Conservation (phyloP, 2,329 filamentous ascomycete species). For the Davidsoniella neocaledoniae region DNA sequence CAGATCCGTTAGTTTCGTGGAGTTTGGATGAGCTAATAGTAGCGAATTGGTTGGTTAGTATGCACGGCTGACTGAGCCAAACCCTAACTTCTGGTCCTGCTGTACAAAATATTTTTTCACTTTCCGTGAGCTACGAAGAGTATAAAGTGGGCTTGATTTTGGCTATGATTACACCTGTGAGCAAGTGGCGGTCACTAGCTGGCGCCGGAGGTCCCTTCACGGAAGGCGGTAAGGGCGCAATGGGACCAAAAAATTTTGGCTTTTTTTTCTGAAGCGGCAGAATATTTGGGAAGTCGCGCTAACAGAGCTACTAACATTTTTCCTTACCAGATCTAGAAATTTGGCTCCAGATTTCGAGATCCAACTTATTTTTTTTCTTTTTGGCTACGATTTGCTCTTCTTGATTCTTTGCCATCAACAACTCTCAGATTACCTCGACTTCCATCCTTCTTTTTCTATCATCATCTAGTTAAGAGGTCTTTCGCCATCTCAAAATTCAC, state of each 20-base stretch:
- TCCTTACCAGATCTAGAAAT: not conserved
- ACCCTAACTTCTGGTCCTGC: too few relatives aligned
- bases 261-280: conserved; percentile 11
- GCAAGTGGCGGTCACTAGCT: not conserved
- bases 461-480: too few relatives aligned
- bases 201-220: not conserved
- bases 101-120: too few relatives aligned
- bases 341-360: not conserved
- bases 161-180: not conserved
- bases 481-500: not conserved
- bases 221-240: conserved; percentile 12
- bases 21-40: too few relatives aligned
- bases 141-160: too few relatives aligned
- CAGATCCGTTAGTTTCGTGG: not conserved
- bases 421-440: not conserved
- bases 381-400: not conserved
- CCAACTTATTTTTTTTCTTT: not conserved
- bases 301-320: conserved; percentile 6
- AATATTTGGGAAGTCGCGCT: conserved; percentile 10
- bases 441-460: not conserved
- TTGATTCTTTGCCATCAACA: not conserved
- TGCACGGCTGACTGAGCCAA: too few relatives aligned
- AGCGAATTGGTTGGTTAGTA: too few relatives aligned
- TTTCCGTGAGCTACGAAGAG: too few relatives aligned
- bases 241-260: conserved; percentile 13